phyloP scores from a whole-genome alignment of 2,329 filamentous ascomycete species.

The Raffaelea ambrosiae region DNA sequence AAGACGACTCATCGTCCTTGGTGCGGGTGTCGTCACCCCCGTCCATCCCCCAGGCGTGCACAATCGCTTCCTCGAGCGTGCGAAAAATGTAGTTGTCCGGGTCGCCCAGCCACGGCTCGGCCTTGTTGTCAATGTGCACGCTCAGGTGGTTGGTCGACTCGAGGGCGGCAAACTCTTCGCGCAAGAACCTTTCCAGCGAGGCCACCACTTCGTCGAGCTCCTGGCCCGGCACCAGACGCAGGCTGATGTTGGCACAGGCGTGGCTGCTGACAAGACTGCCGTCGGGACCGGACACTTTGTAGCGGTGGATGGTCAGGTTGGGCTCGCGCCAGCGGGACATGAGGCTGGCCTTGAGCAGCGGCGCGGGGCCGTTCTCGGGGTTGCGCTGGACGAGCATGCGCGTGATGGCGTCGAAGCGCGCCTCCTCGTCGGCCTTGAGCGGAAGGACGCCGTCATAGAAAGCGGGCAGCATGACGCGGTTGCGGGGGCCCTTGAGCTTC shows the following conservation, averaged over 20 bases:
- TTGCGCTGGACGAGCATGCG: slow-evolving; percentile 66
- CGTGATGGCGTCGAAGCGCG: slow-evolving; percentile 77
- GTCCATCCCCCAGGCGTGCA: slow-evolving; percentile 69
- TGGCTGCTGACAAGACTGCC: slow-evolving; percentile 86
- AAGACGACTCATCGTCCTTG: slow-evolving; percentile 1
- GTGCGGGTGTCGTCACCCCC: slow-evolving; percentile 16
- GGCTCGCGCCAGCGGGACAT: slow-evolving; percentile 95
- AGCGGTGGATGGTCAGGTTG: slow-evolving; percentile 85
- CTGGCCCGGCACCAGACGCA: slow-evolving; percentile 90
- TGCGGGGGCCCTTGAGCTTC: slow-evolving; percentile 71
- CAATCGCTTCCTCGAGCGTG: slow-evolving; percentile 76
- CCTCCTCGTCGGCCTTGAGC: slow-evolving; percentile 65
- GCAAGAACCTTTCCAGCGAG: slow-evolving; percentile 58
- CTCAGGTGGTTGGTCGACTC: slow-evolving; percentile 73
- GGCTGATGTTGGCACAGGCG: slow-evolving; percentile 78
- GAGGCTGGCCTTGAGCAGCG: slow-evolving; percentile 70
- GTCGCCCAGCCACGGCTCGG: slow-evolving; percentile 93
- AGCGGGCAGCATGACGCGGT: slow-evolving; percentile 73
- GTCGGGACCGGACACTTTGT: slow-evolving; percentile 87
- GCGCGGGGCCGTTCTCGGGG: slow-evolving; percentile 48
- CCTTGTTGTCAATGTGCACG: slow-evolving; percentile 82
- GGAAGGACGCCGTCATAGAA: slow-evolving; percentile 83
- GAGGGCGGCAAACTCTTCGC: slow-evolving; percentile 62
- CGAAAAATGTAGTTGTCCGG: slow-evolving; percentile 85
- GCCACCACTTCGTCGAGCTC: slow-evolving; percentile 70